phyloP scores from a whole-genome alignment of 1,284 basidiomycete genomes.

The Vanrija sp. region DNA sequence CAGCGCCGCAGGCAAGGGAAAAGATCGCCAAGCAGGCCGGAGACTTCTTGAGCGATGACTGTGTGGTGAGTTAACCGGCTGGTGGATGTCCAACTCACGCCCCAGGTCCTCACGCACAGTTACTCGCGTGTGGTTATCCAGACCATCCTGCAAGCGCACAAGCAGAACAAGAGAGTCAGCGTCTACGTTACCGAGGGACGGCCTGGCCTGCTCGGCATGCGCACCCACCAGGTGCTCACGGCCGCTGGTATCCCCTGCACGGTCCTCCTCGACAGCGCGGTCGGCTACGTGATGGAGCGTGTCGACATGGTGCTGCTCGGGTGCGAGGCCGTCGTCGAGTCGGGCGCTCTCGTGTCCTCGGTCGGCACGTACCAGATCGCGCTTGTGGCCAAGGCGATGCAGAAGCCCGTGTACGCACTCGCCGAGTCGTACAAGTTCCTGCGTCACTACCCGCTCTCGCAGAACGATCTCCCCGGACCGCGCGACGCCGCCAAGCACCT shows the following conservation, averaged over 20 bases:
- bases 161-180: conserved; percentile 80
- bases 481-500: conserved; percentile 4
- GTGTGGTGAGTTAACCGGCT: conserved; percentile 59
- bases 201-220: conserved; percentile 56
- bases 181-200: conserved; percentile 80
- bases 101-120: conserved; percentile 87
- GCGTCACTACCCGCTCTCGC: conserved; percentile 90
- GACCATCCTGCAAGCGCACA: conserved; percentile 80
- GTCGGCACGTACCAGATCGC: conserved; percentile 96
- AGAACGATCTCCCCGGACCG: conserved; percentile 78
- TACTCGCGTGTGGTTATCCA: conserved; percentile 95
- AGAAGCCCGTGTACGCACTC: conserved; percentile 94
- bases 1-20: conserved; percentile 75
- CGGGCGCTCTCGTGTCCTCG: conserved; percentile 59
- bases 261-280: conserved; percentile 91
- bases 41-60: conserved; percentile 90
- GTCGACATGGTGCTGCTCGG: conserved; percentile 93
- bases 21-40: conserved; percentile 87
- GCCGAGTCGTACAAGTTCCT: conserved; percentile 99
- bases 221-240: conserved; percentile 78
- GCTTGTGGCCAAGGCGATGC: conserved; percentile 86
- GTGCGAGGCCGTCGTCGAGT: conserved; percentile 95
- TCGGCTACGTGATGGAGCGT: conserved; percentile 94
- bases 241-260: conserved; percentile 88
- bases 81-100: neutral